Base-by-base conservation (phyloP, 129 eudicot genomes). In the Helianthus tuberosus region DNA sequence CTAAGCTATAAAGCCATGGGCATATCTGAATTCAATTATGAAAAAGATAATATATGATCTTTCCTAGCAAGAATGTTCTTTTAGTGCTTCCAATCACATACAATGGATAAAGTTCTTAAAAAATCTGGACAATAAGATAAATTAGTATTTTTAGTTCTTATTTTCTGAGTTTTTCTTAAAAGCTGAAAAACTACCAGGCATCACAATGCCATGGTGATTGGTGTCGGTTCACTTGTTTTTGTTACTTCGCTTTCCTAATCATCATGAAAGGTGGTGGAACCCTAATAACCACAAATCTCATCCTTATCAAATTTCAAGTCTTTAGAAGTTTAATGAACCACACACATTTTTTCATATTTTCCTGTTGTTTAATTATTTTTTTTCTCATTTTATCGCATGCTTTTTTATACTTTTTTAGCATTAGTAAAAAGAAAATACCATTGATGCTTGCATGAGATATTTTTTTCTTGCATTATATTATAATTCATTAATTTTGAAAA, bases 261-360 rank as follows among this genome's bases (percentile, higher is more conserved):
- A 68, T 47, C 43, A 44, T 68, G 60, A 68, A 48, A 47, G 44
- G 8, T 68, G 61, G 61, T 68, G 46, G 73, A 68, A 68, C 60
- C 65, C 17, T 68, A 49, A 48, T 59, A 68, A 68, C 27, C 20
- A 47, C 12, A 47, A 14, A 23, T 23, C 32, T 9, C 44, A 68
- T 48, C 58, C 72, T 68, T 68, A 48, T 68, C 59, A 48, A 32
- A 27, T 68, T 68, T 68, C 59, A 48, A 32, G 44, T 47, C 72
- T n/a, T 27, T 27, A 16, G 59, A 46, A 20, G 43, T 68, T 58
- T 25, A 43, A 13, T 47, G 8, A 68, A 68, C 59, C 72, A 68
- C 58, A 68, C 59, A 48, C 58, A 1, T 68, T 29, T 67, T 47
- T 48, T 15, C 14, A 6, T 25, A 7, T 5, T 66, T 12, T 43